Evolutionary conservation across 208 protist species (phyloP), one percentile per base, ranked within the genome.

Genomic region (Trypanosoma vivax): DNA sequence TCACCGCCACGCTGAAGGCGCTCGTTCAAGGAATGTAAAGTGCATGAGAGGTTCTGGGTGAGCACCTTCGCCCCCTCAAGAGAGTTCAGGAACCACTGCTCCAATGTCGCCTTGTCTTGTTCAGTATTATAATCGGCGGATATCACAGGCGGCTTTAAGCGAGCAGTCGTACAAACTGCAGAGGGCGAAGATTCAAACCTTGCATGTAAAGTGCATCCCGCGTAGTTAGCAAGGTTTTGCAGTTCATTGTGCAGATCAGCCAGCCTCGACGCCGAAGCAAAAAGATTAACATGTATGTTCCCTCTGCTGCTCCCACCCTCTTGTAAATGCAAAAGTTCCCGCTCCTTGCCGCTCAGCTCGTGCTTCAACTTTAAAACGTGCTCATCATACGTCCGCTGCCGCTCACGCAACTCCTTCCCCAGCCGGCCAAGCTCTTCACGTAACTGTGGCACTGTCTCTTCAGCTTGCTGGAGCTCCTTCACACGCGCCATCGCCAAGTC

Each of bases 401-500:
- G 33, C 31, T 66, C 46, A 5, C 35, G 1, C n/a, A 63, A 55
- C 14, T 48, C 25, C 25, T 48, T 34, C 13, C 55, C 23, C 16
- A 63, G 34, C 1, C 23, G 5, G 34, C 45, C 27, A 19, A 30
- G 18, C 10, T 35, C 5, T 23, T 11, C 0, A 5, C 19, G 24
- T 16, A 29, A 37, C 13, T 52, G 25, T 6, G 41, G 33, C 2
- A 29, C 9, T 6, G 60, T 31, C 29, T 45, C 11, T 19, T 58
- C 40, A 28, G 16, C 13, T n/a, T 46, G 37, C 25, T 27, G 30
- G 5, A 50, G 19, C 14, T 40, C 57, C 3, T 30, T 62, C 14
- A 86, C 83, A 14, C 79, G 79, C 62, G 88, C 83, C 13, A 45
- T 55, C 6, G 69, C 55, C 4, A 91, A 58, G n/a, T n/a, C n/a